Evolutionary conservation across 2,329 filamentous ascomycete species (phyloP), one percentile per base, ranked within the genome.

Genomic region (Metarhizium humberi): DNA sequence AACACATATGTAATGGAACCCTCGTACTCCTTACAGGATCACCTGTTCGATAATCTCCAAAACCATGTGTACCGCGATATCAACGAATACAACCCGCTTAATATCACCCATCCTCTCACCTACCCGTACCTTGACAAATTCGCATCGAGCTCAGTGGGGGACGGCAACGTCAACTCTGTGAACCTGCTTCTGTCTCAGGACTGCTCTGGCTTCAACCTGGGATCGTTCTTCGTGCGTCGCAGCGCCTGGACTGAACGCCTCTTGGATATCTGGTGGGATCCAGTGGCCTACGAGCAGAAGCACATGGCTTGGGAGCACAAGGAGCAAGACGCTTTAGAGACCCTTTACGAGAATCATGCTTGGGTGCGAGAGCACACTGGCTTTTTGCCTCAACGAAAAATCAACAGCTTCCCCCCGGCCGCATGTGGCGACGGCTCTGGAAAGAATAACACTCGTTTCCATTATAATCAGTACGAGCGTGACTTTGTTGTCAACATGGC

Each of bases 301-400:
- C 94, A 99, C 70, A 96, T 96, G 92, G 83, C 94, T 59, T 99
- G 94, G 94, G 92, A 94, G 66, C 94, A 99, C 77, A 97, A 97
- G 70, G 94, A 99, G 71, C 94, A 99, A 73, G 92, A 97, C 67
- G 90, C 92, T 2, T 75, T 99, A 46, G 92, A 96, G 73, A 88
- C 95, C 73, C 78, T 99, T 59, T 99, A 99, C 74, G 81, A 79
- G 56, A 87, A 87, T 55, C 92, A 97, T 68, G 90, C 94, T 0
- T 99, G 94, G 92, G 84, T 97, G 54, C 85, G 94, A 57, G 85
- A 89, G 55, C 88, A 94, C 63, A 86, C 91, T 3, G 92, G 84
- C 4, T 99, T 99, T 72, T 79, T 96, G 50, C 87, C 88, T 0
- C 92, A 97, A 70, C 87, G 94, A 62, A 88, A 85, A 73, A 89